Percentiles rank a stretch among this genome's conserved stretches.
phyloP scores from a whole-genome alignment of 495 filamentous ascomycete species.

The Bathelium albidoporum region DNA sequence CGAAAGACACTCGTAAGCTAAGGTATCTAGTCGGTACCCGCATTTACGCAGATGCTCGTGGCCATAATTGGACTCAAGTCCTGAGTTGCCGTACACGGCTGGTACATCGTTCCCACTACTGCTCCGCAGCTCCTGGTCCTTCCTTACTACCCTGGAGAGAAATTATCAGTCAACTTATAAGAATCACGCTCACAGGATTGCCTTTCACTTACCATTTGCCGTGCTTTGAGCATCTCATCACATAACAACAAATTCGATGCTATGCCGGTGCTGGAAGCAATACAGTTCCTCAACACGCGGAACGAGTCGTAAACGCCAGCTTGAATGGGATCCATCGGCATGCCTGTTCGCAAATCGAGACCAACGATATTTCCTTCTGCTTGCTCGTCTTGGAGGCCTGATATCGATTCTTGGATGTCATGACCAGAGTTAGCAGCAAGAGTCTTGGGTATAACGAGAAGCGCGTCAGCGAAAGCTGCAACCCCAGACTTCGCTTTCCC shows the following conservation, averaged over 20 bases:
- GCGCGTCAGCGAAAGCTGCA: conserved; percentile 84
- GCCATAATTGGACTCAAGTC: background rate
- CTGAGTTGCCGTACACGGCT: background rate
- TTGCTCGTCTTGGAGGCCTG: conserved; percentile 74
- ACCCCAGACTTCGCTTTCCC: conserved; percentile 96
- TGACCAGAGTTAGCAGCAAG: conserved; percentile 92
- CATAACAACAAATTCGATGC: conserved; percentile 91
- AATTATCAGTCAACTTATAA: background rate
- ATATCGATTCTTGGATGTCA: conserved; percentile 88
- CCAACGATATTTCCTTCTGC: conserved; percentile 77
- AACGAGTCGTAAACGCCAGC: conserved; percentile 94
- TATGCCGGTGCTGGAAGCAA: conserved; percentile 90
- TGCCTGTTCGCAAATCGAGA: conserved; percentile 72
- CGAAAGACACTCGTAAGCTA: too few relatives aligned
- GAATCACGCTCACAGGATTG: background rate
- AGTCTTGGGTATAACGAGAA: conserved; percentile 92
- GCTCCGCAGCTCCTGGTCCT: background rate
- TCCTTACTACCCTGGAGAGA: background rate
- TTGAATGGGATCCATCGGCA: conserved; percentile 92
- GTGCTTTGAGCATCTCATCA: conserved; percentile 92
- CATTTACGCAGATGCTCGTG: too few relatives aligned
- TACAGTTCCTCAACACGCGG: conserved; percentile 82
- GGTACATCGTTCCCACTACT: background rate
- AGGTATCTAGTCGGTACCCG: too few relatives aligned
- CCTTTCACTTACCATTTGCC: conserved; percentile 63